Conservation (phyloP, 768 basidiomycete species). For the Melanogaster broomeanus region DNA sequence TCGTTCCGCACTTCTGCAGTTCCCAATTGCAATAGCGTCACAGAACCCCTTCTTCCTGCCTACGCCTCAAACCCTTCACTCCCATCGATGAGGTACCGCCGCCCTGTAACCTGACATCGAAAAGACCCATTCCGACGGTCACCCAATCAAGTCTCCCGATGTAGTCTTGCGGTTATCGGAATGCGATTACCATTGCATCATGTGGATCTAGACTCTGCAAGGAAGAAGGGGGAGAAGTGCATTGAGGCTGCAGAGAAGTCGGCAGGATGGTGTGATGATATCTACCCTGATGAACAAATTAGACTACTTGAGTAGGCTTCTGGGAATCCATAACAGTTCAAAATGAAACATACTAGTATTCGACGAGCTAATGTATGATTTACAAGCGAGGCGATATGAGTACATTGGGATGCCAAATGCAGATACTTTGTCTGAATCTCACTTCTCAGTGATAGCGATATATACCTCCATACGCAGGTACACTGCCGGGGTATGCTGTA, state of each 20-base stretch:
- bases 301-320: not conserved
- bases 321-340: too few species aligned
- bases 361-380: not conserved
- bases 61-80: conserved; percentile 29
- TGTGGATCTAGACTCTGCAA: conserved; percentile 21
- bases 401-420: not conserved
- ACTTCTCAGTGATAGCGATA: conserved; percentile 4
- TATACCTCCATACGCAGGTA: not conserved
- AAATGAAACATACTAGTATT: too few species aligned
- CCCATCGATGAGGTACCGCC: conserved; percentile 23
- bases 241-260: conserved; percentile 22
- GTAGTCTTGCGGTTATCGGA: conserved; percentile 13
- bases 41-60: conserved; percentile 14
- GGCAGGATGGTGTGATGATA: conserved; percentile 24
- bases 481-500: not conserved
- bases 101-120: conserved; percentile 16
- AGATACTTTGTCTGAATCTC: not conserved
- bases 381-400: not conserved
- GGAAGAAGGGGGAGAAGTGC: conserved; percentile 18
- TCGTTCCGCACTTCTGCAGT: conserved; percentile 23
- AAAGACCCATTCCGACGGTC: conserved; percentile 22
- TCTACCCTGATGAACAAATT: conserved; percentile 15
- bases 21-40: conserved; percentile 6
- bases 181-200: conserved; percentile 25
- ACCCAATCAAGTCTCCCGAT: conserved; percentile 24